Base-by-base conservation (phyloP, 2,329 filamentous ascomycete species). In the Orbilia ellipsospora region DNA sequence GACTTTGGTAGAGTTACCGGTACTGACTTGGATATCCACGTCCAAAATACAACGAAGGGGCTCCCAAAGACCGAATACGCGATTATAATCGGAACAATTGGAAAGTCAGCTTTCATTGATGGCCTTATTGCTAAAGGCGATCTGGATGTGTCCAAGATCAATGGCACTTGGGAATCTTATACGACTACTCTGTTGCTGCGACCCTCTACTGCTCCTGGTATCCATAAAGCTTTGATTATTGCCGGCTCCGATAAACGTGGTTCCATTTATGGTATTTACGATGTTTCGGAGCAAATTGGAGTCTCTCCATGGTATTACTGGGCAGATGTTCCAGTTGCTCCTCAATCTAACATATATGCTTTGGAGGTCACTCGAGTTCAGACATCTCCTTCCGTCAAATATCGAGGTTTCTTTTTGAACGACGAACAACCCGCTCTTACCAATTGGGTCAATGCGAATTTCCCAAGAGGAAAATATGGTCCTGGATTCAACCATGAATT, bases 1-100 rank as follows among this genome's bases (percentile, higher is more conserved):
- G 90, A 92, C 81, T 90, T 92, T 82, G 89, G 89, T 15, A 87
- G 88, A n/a, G 89, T 92, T 3, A 91, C 89, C 0, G 89, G 89
- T 10, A 73, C 77, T 10, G 60, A 68, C n/a, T 64, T 78, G 16
- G 68, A 67, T 2, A 69, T 77, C 36, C 62, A 67, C 4, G 57
- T 78, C n/a, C 56, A 65, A 40, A 78, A 65, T 51, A 56, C 54
- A 20, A 57, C 78, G 18, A 72, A 67, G 36, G 67, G 75, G 26
- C 67, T 69, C 0, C 79, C 81, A n/a, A 85, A 84, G 13, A 86
- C 85, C 0, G 55, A 74, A 50, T 74, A 55, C 26, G 86, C 88
- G 15, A 88, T 92, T 77, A 90, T 93, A 62, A 88, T 86, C 6
- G 90, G 90, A 3, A 92, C 90, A 0, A 84, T 92, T 55, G 89